Evolutionary conservation across 106 monocot species (phyloP), one percentile per base, ranked within the genome.

Genomic region (Narthecium ossifragum): DNA sequence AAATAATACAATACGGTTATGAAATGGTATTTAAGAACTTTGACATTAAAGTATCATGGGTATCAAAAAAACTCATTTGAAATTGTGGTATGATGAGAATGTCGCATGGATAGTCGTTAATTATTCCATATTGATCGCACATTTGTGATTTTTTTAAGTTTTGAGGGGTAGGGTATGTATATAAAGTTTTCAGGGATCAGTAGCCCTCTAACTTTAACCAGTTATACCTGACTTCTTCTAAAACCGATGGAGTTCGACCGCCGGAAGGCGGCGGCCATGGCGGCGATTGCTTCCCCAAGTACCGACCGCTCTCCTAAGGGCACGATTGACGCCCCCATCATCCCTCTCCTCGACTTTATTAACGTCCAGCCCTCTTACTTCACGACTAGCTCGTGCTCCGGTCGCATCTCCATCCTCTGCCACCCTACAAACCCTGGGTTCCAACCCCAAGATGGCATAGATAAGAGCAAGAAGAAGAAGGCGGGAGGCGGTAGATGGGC

Each of bases 381-480:
- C 82, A 93, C 93, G 71, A 93, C 93, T 62, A 81, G 81, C 73
- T 93, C 92, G 46, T 93, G 88, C 75, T 93, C 92, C 73, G 92
- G 92, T 28, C 92, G 92, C 48, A 79, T 93, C 64, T 85, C 93
- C 71, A 77, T 88, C 71, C 78, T 89, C 67, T 55, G 66, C 33
- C 88, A 81, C 40, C 57, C 61, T 8, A 29, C 49, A 39, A 32
- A 27, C 65, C 62, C 37, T 22, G 7, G 10, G 25, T 36, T 5
- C 0, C 43, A 20, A 1, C 26, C 29, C 36, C 45, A 34, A 27
- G 33, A 62, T 24, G 39, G 20, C 4, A 29, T 17, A 38, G 20
- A 30, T 13, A 75, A 64, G 12, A 75, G 54, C 37, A 71, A 24
- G 40, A 93, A 85, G 85, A 93, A 82, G 77, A 93, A 93, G 69